Percentiles rank a stretch among this genome's conserved stretches.
phyloP scores from a whole-genome alignment of 2,329 filamentous ascomycete species.

The Fusarium oxysporum region DNA sequence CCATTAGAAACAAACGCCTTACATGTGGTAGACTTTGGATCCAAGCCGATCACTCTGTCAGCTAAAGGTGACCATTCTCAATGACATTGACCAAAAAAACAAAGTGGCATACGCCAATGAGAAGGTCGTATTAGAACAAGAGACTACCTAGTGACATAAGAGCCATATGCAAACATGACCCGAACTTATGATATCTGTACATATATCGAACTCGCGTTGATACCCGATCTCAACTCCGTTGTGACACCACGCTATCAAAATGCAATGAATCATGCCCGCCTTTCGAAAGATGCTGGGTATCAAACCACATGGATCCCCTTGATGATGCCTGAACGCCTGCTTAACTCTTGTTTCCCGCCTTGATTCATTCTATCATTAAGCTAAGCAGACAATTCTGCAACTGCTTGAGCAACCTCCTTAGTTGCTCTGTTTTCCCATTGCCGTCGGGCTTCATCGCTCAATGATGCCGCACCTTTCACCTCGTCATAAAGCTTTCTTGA shows the following conservation, averaged over 20 bases:
- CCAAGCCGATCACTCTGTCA: neutral
- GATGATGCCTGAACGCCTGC: constrained; percentile 48
- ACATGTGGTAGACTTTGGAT: neutral
- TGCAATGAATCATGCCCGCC: constrained; percentile 44
- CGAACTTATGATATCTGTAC: constrained; percentile 26
- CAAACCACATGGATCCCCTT: constrained; percentile 45
- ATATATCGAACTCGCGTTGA: constrained; percentile 23
- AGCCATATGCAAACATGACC: constrained; percentile 25
- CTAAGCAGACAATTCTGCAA: constrained; percentile 67
- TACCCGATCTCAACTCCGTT: constrained; percentile 40
- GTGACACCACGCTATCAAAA: constrained; percentile 45
- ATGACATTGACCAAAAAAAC: neutral
- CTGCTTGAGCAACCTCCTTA: constrained; percentile 81
- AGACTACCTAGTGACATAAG: constrained; percentile 35
- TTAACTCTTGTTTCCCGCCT: constrained; percentile 43
- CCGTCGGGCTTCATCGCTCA: constrained; percentile 74
- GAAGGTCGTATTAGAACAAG: constrained; percentile 36
- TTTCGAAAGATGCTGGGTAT: constrained; percentile 51
- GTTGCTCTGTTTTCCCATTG: constrained; percentile 81
- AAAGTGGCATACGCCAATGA: neutral
- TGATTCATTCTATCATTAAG: constrained; percentile 51
- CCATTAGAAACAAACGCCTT: neutral
- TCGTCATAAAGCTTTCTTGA: constrained; percentile 88
- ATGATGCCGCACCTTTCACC: constrained; percentile 63
- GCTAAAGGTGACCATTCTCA: neutral